These are phyloP conservation scores for Evernia prunastri DNA, from an alignment of 495 filamentous ascomycete genomes.

Conservation along the genomic window DNA sequence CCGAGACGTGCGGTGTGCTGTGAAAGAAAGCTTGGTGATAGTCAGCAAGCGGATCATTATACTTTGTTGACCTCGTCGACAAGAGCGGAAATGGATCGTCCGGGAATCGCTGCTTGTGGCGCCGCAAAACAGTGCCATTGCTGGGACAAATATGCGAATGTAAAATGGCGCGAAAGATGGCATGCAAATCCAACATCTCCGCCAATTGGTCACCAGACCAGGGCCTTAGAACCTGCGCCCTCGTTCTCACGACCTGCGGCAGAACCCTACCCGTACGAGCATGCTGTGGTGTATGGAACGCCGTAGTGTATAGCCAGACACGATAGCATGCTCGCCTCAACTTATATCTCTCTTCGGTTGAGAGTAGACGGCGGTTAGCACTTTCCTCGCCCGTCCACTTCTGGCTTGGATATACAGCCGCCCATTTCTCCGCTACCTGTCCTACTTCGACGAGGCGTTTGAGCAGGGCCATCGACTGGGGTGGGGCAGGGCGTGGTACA, in stretches of 20 bases:
- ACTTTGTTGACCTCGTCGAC: conserved; percentile 39
- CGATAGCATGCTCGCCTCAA: conserved; percentile 63
- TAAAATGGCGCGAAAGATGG: conserved; percentile 46
- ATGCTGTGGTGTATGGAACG: conserved; percentile 47
- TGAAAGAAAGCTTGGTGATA: conserved; percentile 21
- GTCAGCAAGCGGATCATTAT: conserved; percentile 34
- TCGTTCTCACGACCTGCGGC: conserved; percentile 39
- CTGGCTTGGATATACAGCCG: conserved; percentile 59
- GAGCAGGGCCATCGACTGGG: conserved; percentile 49
- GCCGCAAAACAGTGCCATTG: conserved; percentile 52
- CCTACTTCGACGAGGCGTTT: conserved; percentile 54
- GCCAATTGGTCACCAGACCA: conserved; percentile 49
- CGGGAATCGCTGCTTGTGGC: conserved; percentile 50
- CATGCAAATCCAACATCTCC: conserved; percentile 50
- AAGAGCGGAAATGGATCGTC: conserved; percentile 45
- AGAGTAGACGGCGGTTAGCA: conserved; percentile 57
- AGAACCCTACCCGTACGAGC: conserved; percentile 43
- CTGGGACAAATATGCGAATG: conserved; percentile 53
- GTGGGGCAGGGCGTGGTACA: conserved; percentile 39
- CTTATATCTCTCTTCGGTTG: conserved; percentile 46
- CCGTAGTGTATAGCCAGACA: conserved; percentile 58
- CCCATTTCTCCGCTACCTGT: conserved; percentile 55
- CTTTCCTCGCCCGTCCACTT: conserved; percentile 55
- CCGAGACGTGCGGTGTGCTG: conserved; percentile 24
- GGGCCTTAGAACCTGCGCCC: conserved; percentile 51